Evolutionary conservation across 805 yeast species (phyloP).

Genomic region (Candida maesae): DNA sequence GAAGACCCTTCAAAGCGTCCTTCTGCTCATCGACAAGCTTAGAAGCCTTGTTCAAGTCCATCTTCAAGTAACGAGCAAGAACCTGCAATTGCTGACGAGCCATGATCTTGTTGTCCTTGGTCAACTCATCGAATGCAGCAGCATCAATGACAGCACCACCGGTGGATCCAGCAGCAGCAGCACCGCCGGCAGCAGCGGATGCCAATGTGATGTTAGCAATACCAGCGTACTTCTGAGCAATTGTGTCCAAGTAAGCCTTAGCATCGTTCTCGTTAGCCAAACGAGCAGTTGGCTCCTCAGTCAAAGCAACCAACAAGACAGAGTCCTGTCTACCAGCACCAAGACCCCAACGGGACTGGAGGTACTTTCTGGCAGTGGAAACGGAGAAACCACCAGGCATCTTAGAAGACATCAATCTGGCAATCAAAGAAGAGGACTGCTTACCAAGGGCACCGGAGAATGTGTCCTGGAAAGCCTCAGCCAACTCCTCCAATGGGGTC

Average conservation of each 20-base stretch:
- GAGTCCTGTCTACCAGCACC: slow-evolving; percentile 94
- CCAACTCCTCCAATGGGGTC: slow-evolving; percentile 92
- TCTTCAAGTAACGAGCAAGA: slow-evolving; percentile 89
- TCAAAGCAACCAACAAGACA: slow-evolving; percentile 74
- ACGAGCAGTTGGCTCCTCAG: slow-evolving; percentile 89
- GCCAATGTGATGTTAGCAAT: slow-evolving; percentile 77
- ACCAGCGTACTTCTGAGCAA: slow-evolving; percentile 83
- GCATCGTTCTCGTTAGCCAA: slow-evolving; percentile 86
- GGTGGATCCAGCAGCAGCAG: slow-evolving; percentile 55
- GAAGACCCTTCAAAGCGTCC: slow-evolving; percentile 78
- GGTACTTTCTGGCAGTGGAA: slow-evolving; percentile 86
- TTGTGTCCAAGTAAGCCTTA: slow-evolving; percentile 77
- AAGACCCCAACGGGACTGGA: slow-evolving; percentile 89
- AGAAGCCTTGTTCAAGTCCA: slow-evolving; percentile 89
- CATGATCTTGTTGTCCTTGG: slow-evolving; percentile 44
- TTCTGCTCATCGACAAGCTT: slow-evolving; percentile 73
- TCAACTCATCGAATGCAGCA: slow-evolving; percentile 81
- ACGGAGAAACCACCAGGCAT: slow-evolving; percentile 99
- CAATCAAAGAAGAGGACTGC: slow-evolving; percentile 82
- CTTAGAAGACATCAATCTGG: slow-evolving; percentile 91
- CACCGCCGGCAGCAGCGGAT: slow-evolving; percentile 45
- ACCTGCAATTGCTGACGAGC: slow-evolving; percentile 71
- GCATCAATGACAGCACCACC: slow-evolving; percentile 91
- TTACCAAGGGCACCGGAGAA: slow-evolving; percentile 90
- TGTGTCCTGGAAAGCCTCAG: slow-evolving; percentile 90